Evolutionary conservation across 768 basidiomycete genomes (phyloP), one percentile per base, ranked within the genome.

Genomic region (Leccinum variicolor): DNA sequence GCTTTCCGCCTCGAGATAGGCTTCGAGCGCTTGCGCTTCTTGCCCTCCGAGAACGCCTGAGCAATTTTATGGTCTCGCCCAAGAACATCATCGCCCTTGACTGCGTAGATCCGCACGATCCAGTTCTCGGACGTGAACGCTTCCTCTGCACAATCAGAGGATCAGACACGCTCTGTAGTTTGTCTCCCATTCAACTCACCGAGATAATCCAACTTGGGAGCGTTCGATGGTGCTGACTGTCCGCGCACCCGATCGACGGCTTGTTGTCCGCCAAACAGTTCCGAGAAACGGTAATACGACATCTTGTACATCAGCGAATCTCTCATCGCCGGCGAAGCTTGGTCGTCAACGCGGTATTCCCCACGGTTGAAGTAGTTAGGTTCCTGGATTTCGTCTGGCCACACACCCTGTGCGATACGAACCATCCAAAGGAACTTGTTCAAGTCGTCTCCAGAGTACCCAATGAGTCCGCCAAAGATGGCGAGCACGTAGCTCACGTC

Each of bases 361-460:
- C 97, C 97, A 14, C 88, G 77, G 0, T 90, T 98, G 75, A 99
- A 99, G 77, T 91, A 99, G 70, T 90, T 89, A 36, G 86, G 82
- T 75, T 99, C 97, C 70, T 92, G 93, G 59, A 99, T 91, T 74
- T 98, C 97, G 34, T 98, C 94, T 0, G 97, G 97, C 95, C 95
- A 98, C 29, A 96, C 89, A 50, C 95, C 95, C 66, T 96, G 94
- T 5, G 92, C 85, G 63, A 94, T 93, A 55, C 92, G 85, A 57
- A 98, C 88, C 92, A 98, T 98, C 95, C 95, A 98, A 50, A 99
- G 75, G 84, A 98, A 99, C 76, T 99, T 99, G 84, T 99, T 99
- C 79, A 99, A 90, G 70, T 99, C 97, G 71, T 99, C 97, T 14
- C 96, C 97, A 21, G 94, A 96, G 74, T 98, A 99, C 8, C 95